phyloP scores from a whole-genome alignment of 179 eudicot species.

The Patellifolia procumbens region DNA sequence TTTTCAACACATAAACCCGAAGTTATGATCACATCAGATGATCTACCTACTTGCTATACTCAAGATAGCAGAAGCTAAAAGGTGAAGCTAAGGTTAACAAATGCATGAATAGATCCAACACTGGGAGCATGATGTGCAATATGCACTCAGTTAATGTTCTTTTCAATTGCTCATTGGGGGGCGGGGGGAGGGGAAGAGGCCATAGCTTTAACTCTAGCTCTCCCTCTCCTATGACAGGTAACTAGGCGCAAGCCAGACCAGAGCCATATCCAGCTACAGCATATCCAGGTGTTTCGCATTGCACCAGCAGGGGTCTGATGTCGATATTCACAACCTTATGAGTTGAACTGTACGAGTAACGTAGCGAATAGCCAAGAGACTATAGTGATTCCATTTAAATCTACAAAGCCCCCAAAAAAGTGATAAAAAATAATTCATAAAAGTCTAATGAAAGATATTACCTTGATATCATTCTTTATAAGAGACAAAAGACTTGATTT shows the following conservation, averaged over 20 bases:
- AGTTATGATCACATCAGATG: no score
- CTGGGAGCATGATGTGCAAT: no score
- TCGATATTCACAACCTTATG: not conserved
- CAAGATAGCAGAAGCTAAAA: no score
- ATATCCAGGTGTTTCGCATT: not conserved
- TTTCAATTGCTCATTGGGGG: no score
- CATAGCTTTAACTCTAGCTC: no score
- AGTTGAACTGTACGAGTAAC: not conserved
- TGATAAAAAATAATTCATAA: not conserved
- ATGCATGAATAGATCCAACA: no score
- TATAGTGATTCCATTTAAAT: not conserved
- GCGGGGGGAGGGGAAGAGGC: no score
- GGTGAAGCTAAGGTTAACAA: no score
- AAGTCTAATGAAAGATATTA: conserved; percentile 25
- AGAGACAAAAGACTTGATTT: conserved; percentile 39
- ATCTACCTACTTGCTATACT: no score
- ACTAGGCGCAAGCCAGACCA: not conserved
- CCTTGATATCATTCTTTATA: conserved; percentile 42
- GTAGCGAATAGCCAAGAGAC: not conserved
- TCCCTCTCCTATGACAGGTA: not conserved
- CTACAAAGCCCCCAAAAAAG: not conserved
- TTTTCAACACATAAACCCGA: no score
- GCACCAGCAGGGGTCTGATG: not conserved
- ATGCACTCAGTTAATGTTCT: no score
- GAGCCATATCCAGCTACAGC: not conserved